Conservation (phyloP, 2,329 filamentous ascomycete species). For the Penicillium psychrosexuale region DNA sequence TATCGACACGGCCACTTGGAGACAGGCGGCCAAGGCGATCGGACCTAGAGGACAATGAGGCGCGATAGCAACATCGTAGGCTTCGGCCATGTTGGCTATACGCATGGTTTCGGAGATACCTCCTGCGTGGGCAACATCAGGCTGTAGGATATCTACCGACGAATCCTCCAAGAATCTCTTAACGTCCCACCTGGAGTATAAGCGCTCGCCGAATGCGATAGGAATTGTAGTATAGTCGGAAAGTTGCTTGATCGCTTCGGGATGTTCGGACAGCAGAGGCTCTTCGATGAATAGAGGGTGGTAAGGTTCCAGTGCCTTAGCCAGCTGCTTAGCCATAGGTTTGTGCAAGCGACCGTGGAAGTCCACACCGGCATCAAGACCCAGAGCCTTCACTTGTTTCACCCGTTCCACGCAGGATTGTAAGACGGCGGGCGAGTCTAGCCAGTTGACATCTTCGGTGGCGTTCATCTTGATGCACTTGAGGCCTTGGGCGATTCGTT, state of each 20-base stretch:
- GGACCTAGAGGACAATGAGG: slow-evolving; percentile 73
- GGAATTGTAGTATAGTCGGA: slow-evolving; percentile 65
- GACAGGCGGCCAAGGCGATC: slow-evolving; percentile 66
- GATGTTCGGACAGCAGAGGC: slow-evolving; percentile 67
- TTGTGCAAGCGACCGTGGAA: slow-evolving; percentile 76
- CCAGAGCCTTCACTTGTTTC: slow-evolving; percentile 64
- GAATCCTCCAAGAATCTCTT: slow-evolving; percentile 67
- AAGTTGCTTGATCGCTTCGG: slow-evolving; percentile 63
- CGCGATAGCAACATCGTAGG: slow-evolving; percentile 70
- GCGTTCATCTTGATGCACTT: slow-evolving; percentile 72
- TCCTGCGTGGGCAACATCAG: slow-evolving; percentile 68
- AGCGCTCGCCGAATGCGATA: slow-evolving; percentile 69
- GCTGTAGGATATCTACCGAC: slow-evolving; percentile 69
- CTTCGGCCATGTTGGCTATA: slow-evolving; percentile 68
- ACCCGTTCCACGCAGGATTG: slow-evolving; percentile 64
- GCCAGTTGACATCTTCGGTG: slow-evolving; percentile 72
- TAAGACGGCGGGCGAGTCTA: slow-evolving; percentile 66
- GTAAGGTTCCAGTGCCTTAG: slow-evolving; percentile 63
- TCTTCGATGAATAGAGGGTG: slow-evolving; percentile 73
- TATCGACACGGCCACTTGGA: slow-evolving; percentile 62
- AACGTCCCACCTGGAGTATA: slow-evolving; percentile 71
- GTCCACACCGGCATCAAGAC: slow-evolving; percentile 72
- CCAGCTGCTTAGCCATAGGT: slow-evolving; percentile 75
- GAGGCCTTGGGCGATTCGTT: slow-evolving; percentile 41
- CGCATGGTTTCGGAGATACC: slow-evolving; percentile 69